Evolutionary conservation across 257 asterid genomes (phyloP).

Genomic region (Solanum okadae): DNA sequence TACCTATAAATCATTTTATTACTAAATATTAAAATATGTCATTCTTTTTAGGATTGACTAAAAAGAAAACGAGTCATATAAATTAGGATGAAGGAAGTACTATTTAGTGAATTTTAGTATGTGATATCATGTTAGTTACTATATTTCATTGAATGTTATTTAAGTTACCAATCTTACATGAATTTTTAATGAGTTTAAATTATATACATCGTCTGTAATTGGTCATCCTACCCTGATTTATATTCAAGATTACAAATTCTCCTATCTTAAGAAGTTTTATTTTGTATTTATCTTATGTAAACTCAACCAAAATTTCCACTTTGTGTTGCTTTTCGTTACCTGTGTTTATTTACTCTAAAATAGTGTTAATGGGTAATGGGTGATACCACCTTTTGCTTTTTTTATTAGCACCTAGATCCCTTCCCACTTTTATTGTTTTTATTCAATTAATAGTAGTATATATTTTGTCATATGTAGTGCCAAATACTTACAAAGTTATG

Average conservation of each 20-base stretch:
- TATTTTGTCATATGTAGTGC: not conserved
- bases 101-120: not conserved
- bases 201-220: too few relatives aligned
- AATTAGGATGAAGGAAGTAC: fast-evolving
- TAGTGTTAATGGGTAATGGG: too few relatives aligned
- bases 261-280: not conserved
- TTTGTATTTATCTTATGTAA: not conserved
- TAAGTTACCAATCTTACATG: not conserved
- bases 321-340: not conserved
- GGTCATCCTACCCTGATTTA: not conserved
- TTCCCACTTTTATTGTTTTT: not conserved
- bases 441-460: not conserved
- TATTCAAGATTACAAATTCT: not conserved
- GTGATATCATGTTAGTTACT: not conserved
- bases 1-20: too few relatives aligned
- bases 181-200: not conserved
- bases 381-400: not conserved
- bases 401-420: not conserved
- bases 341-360: not conserved
- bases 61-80: too few relatives aligned
- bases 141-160: not conserved
- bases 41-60: too few relatives aligned
- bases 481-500: not conserved
- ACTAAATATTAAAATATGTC: not conserved
- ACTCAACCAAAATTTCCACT: not conserved